Base-by-base conservation (phyloP, 2,329 filamentous ascomycete species). In the Byssothecium circinans region DNA sequence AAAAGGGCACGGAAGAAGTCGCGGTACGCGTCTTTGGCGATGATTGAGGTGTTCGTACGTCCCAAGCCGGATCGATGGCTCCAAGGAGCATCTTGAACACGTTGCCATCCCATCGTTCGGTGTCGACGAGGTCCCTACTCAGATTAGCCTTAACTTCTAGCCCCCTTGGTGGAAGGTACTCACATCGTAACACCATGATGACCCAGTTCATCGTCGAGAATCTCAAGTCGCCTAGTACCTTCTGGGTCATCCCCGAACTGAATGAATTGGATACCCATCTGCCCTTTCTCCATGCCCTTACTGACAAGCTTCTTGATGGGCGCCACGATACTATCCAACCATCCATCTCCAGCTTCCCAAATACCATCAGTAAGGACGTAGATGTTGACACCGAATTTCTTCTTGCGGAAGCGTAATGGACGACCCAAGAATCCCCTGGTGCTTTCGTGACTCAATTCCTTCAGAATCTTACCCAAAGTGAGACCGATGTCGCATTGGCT, bases 251-350 rank as follows among this genome's bases (percentile, higher is more conserved):
- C 4, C 0, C 58, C 61, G 25, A 64, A 61, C 5, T 48, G 55
- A 27, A 64, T 58, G 33, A 64, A 64, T 17, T 62, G 49, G 12
- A 64, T 57, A 0, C 55, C 57, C n/a, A 62, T 27, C 29, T 29
- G 34, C 15, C 22, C 27, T 20, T 38, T 35, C 14, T 23, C 2
- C 14, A 51, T 22, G 4, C 20, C 37, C 11, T 43, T 49, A 11
- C 38, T 14, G 8, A 2, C 27, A 5, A 54, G 33, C 2, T 0
- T 5, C 4, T 43, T 43, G 3, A 62, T 49, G 3, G 45, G 30
- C 6, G 52, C 27, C 0, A 38, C 32, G 11, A 55, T 34, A 2
- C 37, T 41, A 22, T 38, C 36, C 1, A 52, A 12, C 25, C 20
- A 34, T n/a, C 35, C 22, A 15, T 43, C 15, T 4, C 27, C 42